These are phyloP conservation scores for Tricholoma bakamatsutake DNA, from an alignment of 768 basidiomycete genomes.

Conservation along the genomic window DNA sequence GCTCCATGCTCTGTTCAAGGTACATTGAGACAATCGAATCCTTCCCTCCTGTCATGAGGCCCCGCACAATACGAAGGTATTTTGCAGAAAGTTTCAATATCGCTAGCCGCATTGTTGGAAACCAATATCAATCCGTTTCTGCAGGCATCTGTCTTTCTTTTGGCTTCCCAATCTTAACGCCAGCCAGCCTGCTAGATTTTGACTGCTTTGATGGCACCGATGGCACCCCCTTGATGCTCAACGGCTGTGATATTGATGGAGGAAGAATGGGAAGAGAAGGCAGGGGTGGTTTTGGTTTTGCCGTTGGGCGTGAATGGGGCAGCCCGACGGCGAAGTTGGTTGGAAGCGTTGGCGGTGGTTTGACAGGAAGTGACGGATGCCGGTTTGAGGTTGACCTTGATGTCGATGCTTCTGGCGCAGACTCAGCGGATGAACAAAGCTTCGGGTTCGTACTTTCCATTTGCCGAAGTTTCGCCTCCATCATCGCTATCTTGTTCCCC, in stretches of 20 bases:
- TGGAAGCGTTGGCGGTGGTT: constrained; percentile 31
- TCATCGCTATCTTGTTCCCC: constrained; percentile 83
- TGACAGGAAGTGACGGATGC: constrained; percentile 38
- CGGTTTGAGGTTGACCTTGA: constrained; percentile 4
- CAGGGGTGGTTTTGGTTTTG: constrained; percentile 16
- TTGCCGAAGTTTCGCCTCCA: constrained; percentile 91
- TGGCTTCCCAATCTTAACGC: constrained; percentile 35
- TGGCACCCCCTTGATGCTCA: constrained; percentile 2
- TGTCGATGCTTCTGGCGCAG: constrained; percentile 4
- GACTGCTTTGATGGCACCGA: constrained; percentile 5
- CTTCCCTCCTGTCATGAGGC: no score
- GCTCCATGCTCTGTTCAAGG: no score
- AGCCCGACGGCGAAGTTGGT: constrained; percentile 6
- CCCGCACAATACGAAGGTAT: background rate
- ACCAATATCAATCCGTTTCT: background rate
- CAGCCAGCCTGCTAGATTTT: constrained; percentile 24
- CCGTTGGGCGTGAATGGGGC: constrained; percentile 3
- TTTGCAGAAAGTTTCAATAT: background rate
- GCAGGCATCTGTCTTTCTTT: constrained; percentile 8
- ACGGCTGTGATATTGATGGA: constrained; percentile 8
- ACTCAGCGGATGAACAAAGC: constrained; percentile 10
- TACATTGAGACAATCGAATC: no score
- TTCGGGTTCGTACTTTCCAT: constrained; percentile 47
- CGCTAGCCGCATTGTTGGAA: background rate
- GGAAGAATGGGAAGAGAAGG: constrained; percentile 21